phyloP scores from a whole-genome alignment of 768 basidiomycete species.

The Trametes sanguinea region DNA sequence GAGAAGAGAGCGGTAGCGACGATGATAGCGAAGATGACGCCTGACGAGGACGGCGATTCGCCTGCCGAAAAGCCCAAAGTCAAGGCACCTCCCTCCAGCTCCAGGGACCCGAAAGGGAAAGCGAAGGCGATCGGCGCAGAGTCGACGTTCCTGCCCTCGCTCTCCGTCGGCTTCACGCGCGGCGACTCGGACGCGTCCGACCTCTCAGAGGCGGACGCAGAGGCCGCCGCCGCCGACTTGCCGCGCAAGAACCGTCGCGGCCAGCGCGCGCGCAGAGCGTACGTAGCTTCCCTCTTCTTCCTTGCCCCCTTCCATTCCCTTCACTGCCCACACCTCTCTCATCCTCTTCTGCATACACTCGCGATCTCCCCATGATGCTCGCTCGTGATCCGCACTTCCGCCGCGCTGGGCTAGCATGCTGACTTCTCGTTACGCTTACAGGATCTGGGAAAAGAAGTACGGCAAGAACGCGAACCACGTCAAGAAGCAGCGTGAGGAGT shows the following conservation, averaged over 20 bases:
- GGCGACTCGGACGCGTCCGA: constrained; percentile 83
- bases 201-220: constrained; percentile 64
- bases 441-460: constrained; percentile 98
- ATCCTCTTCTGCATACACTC: too few species aligned
- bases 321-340: too few species aligned
- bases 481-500: constrained; percentile 50
- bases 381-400: not conserved
- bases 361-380: too few species aligned
- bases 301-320: not conserved
- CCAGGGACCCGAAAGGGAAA: constrained; percentile 18
- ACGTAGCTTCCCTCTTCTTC: constrained; percentile 36
- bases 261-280: constrained; percentile 93
- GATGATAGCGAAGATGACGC: constrained; percentile 12
- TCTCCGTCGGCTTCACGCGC: constrained; percentile 81
- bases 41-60: not conserved
- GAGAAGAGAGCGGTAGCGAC: constrained; percentile 27
- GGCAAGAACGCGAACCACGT: constrained; percentile 91
- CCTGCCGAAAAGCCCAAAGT: constrained; percentile 12
- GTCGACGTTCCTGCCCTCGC: constrained; percentile 83
- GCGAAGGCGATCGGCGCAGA: constrained; percentile 33
- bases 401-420: not conserved
- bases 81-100: constrained; percentile 22
- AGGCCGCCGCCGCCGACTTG: constrained; percentile 50
- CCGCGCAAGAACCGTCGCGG: constrained; percentile 80
- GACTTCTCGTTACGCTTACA: constrained; percentile 33